Conservation (phyloP, 768 basidiomycete genomes). For the Ramaria sp. region DNA sequence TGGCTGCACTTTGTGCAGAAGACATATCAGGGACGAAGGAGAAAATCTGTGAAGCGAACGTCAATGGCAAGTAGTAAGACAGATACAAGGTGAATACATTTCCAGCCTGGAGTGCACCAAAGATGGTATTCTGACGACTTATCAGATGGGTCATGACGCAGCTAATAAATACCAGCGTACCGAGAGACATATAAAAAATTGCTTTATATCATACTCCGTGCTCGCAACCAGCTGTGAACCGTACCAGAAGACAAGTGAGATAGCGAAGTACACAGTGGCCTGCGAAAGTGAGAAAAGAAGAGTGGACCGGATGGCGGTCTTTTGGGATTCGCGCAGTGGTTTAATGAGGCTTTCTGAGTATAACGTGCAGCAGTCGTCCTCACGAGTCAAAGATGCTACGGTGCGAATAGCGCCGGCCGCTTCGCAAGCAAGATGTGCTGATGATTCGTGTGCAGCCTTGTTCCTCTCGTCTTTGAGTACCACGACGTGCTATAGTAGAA, state of each 20-base stretch:
- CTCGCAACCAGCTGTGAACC: constrained; percentile 53
- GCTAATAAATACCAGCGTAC: constrained; percentile 26
- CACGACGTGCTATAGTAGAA: constrained; percentile 50
- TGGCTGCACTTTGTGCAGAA: constrained; percentile 68
- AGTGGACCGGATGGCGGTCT: constrained; percentile 50
- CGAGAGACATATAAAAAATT: constrained; percentile 82
- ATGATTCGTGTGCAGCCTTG: constrained; percentile 67
- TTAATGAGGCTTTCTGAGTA: constrained; percentile 64
- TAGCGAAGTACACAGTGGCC: constrained; percentile 65
- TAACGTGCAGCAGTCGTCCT: constrained; percentile 59
- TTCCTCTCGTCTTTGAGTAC: constrained; percentile 80
- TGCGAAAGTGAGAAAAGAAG: constrained; percentile 67
- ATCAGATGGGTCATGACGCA: background rate
- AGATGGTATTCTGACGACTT: constrained; percentile 46
- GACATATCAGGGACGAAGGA: constrained; percentile 83
- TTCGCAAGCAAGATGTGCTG: constrained; percentile 87
- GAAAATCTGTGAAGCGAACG: constrained; percentile 30
- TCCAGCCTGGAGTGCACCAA: constrained; percentile 80
- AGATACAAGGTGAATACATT: constrained; percentile 25
- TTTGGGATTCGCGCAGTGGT: constrained; percentile 58
- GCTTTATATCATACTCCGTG: constrained; percentile 39
- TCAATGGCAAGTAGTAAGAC: background rate
- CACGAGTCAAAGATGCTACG: constrained; percentile 80
- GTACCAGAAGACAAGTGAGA: constrained; percentile 77
- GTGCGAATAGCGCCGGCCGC: constrained; percentile 85